Evolutionary conservation across 2,329 filamentous ascomycete genomes (phyloP), one percentile per base, ranked within the genome.

Genomic region (Microdochium paspali): DNA sequence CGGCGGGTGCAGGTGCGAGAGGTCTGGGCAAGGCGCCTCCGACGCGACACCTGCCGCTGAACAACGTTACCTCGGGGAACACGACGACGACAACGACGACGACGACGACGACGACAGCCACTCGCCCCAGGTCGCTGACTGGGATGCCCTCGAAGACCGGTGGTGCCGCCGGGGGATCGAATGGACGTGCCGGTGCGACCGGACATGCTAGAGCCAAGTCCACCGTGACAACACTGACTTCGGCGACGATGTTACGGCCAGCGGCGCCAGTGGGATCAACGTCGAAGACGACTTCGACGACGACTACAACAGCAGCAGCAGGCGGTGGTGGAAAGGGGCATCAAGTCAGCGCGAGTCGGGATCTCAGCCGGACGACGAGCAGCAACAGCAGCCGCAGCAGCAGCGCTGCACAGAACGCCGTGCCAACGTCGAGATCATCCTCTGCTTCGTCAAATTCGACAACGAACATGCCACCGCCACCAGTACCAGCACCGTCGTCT

Each of bases 131-230:
- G 18, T 40, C 35, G 12, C 10, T 20, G 13, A 21, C 13, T 20
- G 35, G 35, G 35, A 18, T 12, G 18, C 10, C 10, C 4, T 7
- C 18, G 6, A 18, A 15, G 53, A 23, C 44, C 51, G 1, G n/a
- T n/a, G n/a, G n/a, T n/a, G n/a, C n/a, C n/a, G n/a, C n/a, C n/a
- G n/a, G n/a, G n/a, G n/a, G n/a, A n/a, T n/a, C 26, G 26, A 28
- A 13, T 28, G 26, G 26, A 28, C 53, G 43, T 30, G 52, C 52
- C 23, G 51, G 58, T 21, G 28, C 48, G 3, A 21, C 47, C 10
- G 58, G 58, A 15, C 69, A 72, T 50, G 44, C 58, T 10, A 63
- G 70, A 44, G 63, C 68, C n/a, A 68, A 62, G 53, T 70, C 68
- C n/a, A 66, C 64, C 4, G 64, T 64, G 4, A 69, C 67, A 2